Evolutionary conservation across 2,329 filamentous ascomycete species (phyloP).

Genomic region (Chalara sp.): DNA sequence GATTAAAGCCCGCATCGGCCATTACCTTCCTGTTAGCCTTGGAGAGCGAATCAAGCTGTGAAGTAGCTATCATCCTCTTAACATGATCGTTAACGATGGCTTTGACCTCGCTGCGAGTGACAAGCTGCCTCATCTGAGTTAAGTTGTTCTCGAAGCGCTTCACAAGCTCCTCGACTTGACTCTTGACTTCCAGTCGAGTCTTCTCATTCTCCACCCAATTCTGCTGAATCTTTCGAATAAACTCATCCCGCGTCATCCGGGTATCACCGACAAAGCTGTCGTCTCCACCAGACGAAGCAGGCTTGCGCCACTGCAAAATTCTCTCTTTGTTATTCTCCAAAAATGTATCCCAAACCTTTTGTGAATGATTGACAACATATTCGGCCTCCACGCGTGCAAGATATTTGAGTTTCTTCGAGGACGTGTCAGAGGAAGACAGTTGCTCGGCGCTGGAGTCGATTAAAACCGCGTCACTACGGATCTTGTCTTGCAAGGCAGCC

Average conservation of each 20-base stretch:
- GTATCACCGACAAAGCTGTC: too few species aligned
- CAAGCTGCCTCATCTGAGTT: too few species aligned
- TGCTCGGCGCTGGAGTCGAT: slow-evolving; percentile 14
- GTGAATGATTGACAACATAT: neutral
- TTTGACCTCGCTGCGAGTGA: slow-evolving; percentile 13
- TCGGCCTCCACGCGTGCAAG: neutral
- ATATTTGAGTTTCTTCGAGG: neutral
- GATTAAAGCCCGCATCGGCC: slow-evolving; percentile 18
- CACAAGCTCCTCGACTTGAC: too few species aligned
- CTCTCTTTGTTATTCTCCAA: slow-evolving; percentile 5
- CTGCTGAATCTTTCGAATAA: slow-evolving; percentile 95
- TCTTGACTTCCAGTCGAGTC: too few species aligned
- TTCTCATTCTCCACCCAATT: slow-evolving; percentile 45
- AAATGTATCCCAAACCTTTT: slow-evolving; percentile 5
- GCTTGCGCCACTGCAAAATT: neutral
- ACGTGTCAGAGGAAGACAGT: neutral
- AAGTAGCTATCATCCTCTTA: slow-evolving; percentile 12
- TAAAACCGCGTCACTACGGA: slow-evolving; percentile 34
- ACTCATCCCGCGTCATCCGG: slow-evolving; percentile 8
- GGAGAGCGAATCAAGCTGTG: slow-evolving; percentile 22
- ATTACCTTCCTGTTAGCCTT: slow-evolving; percentile 16
- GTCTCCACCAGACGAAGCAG: too few species aligned
- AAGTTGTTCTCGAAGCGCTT: too few species aligned
- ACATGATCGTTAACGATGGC: slow-evolving; percentile 11
- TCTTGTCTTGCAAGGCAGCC: slow-evolving; percentile 51